Evolutionary conservation across 768 basidiomycete species (phyloP).

Genomic region (Suillus luteus): DNA sequence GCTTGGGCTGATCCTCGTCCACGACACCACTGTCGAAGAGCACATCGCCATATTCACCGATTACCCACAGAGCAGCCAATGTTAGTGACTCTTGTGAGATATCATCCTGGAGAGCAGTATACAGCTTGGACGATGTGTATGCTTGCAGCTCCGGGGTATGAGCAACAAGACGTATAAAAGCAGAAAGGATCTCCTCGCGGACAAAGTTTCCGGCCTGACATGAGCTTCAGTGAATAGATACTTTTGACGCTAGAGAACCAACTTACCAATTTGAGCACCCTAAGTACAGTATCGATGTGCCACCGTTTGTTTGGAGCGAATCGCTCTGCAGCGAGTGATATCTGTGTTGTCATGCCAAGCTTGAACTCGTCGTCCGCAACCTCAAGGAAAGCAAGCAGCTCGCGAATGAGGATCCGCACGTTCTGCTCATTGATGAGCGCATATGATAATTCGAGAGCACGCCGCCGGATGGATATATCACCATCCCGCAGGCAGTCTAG

Average conservation of each 20-base stretch:
- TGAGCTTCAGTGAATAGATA: slow-evolving; percentile 11
- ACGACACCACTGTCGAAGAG: slow-evolving; percentile 84
- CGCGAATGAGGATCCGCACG: slow-evolving; percentile 88
- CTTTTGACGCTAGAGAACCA: not conserved
- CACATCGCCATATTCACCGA: slow-evolving; percentile 95
- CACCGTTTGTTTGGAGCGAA: slow-evolving; percentile 98
- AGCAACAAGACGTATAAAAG: slow-evolving; percentile 93
- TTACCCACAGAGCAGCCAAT: slow-evolving; percentile 89
- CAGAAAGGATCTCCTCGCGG: slow-evolving; percentile 91
- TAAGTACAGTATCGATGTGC: slow-evolving; percentile 97
- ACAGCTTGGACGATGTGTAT: slow-evolving; percentile 92
- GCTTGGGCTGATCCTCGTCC: slow-evolving; percentile 70
- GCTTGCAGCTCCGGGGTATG: slow-evolving; percentile 97
- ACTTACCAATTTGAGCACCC: slow-evolving; percentile 87
- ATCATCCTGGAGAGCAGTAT: slow-evolving; percentile 82
- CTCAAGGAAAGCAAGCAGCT: slow-evolving; percentile 94
- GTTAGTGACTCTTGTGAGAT: slow-evolving; percentile 97
- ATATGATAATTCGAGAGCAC: slow-evolving; percentile 95
- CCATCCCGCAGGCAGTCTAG: slow-evolving; percentile 99
- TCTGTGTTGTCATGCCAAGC: slow-evolving; percentile 95
- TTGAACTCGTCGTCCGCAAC: slow-evolving; percentile 99
- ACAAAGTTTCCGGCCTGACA: slow-evolving; percentile 95
- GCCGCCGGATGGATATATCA: slow-evolving; percentile 96
- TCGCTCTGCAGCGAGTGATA: slow-evolving; percentile 91
- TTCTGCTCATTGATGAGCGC: slow-evolving; percentile 95